Conservation (phyloP, 2,329 filamentous ascomycete genomes). For the Lachnellula cervina region DNA sequence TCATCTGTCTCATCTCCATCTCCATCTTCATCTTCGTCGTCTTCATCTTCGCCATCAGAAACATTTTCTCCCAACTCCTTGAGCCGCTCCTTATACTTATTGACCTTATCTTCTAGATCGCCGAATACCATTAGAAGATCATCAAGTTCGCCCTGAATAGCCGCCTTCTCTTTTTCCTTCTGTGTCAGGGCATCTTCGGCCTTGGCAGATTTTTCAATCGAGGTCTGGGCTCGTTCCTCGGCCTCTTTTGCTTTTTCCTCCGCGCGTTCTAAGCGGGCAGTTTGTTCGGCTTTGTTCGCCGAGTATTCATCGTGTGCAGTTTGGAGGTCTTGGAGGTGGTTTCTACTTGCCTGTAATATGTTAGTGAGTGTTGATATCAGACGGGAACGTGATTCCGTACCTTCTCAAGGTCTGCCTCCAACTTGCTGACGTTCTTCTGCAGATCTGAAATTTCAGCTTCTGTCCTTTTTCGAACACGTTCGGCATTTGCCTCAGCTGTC, state of each 20-base stretch:
- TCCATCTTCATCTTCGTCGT: constrained; percentile 35
- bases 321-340: constrained; percentile 55
- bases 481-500: constrained; percentile 43
- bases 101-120: constrained; percentile 72
- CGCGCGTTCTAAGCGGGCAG: constrained; percentile 21
- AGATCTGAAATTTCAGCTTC: constrained; percentile 63
- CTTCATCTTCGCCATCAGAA: constrained; percentile 71
- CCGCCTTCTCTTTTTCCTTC: constrained; percentile 58
- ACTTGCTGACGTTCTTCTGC: constrained; percentile 52
- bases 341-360: constrained; percentile 49
- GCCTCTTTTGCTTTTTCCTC: constrained; percentile 44
- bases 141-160: constrained; percentile 68
- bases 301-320: constrained; percentile 47
- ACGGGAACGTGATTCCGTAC: constrained; percentile 31
- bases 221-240: constrained; percentile 23
- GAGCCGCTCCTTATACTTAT: constrained; percentile 57
- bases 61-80: constrained; percentile 64
- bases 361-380: constrained; percentile 18
- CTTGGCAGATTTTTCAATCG: constrained; percentile 32
- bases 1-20: neutral
- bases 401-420: constrained; percentile 61
- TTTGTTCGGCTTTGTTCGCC: constrained; percentile 34
- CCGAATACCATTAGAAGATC: constrained; percentile 77
- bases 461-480: constrained; percentile 42
- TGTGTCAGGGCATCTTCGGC: constrained; percentile 30